phyloP scores from a whole-genome alignment of 768 basidiomycete species.

The Serendipita sp. region DNA sequence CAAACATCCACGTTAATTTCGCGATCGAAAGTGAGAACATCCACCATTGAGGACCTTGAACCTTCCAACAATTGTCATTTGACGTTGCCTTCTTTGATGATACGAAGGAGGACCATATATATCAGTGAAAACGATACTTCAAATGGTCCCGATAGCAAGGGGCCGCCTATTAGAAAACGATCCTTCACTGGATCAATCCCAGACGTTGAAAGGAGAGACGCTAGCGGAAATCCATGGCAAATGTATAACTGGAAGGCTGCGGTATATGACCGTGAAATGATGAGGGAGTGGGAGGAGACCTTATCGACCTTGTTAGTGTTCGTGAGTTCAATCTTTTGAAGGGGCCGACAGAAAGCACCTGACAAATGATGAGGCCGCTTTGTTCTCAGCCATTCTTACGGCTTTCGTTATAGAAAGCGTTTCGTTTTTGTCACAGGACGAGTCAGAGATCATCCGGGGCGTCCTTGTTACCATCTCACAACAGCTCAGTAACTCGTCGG shows the following conservation, averaged over 20 bases:
- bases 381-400: background rate
- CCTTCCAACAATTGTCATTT: no score
- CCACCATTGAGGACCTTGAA: no score
- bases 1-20: no score
- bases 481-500: background rate
- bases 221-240: background rate
- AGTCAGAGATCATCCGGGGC: background rate
- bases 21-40: no score
- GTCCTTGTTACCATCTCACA: background rate
- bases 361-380: background rate
- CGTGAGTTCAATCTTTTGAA: background rate
- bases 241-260: background rate
- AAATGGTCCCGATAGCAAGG: no score
- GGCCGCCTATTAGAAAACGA: no score
- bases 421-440: background rate
- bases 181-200: no score
- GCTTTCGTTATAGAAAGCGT: constrained; percentile 4
- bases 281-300: background rate
- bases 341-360: background rate
- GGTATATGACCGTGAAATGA: background rate
- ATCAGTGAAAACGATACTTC: no score
- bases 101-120: no score
- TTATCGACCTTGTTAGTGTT: background rate
- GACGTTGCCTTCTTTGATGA: no score
- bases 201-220: no score